phyloP scores from a whole-genome alignment of 2,329 filamentous ascomycete species.

The Neopestalotiopsis sp. region DNA sequence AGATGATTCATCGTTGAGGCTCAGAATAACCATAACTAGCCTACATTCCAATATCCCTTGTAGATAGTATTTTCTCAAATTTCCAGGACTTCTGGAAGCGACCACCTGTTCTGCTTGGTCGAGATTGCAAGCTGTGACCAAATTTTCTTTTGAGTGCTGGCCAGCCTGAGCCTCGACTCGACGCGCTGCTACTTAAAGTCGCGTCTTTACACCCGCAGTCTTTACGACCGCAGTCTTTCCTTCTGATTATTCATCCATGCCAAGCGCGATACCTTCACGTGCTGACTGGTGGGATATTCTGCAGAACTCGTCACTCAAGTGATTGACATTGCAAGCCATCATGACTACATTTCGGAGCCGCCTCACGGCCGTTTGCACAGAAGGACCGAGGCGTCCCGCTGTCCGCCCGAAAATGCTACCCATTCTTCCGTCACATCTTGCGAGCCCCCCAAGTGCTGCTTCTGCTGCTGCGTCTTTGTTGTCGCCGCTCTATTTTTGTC shows the following conservation, averaged over 20 bases:
- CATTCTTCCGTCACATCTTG: not conserved
- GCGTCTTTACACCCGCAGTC: not conserved
- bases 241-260: not conserved
- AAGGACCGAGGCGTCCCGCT: constrained; percentile 14
- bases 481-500: not conserved
- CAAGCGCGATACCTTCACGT: not conserved
- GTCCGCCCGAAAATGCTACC: constrained; percentile 14
- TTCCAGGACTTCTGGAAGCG: not conserved
- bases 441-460: not conserved
- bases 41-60: constrained; percentile 58
- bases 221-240: not conserved
- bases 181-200: not conserved
- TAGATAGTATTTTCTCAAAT: not conserved
- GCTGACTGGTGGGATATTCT: constrained; percentile 1
- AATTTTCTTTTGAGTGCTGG: not conserved
- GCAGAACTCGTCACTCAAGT: not conserved
- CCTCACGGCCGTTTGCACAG: not conserved
- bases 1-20: constrained; percentile 90
- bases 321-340: not conserved
- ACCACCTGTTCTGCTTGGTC: not conserved
- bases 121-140: not conserved
- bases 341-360: not conserved
- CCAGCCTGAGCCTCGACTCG: not conserved
- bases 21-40: constrained; percentile 85
- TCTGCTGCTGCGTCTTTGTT: not conserved